Evolutionary conservation across 2,329 filamentous ascomycete species (phyloP).

Genomic region (Ophiostoma quercus): DNA sequence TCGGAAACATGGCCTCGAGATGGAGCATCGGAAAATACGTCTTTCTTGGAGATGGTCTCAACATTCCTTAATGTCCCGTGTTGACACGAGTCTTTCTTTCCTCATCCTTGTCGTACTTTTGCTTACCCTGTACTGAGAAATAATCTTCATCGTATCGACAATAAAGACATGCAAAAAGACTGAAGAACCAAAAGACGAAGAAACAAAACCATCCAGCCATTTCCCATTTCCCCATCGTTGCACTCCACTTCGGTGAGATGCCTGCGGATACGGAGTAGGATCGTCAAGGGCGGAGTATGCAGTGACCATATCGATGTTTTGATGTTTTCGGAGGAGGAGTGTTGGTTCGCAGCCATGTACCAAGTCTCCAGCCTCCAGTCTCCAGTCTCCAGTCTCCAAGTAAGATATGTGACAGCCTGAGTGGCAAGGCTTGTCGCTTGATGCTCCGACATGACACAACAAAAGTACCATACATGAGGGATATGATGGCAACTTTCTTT

Average conservation of each 20-base stretch:
- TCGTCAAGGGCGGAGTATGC: background rate
- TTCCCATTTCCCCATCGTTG: constrained; percentile 6
- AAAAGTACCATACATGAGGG: constrained; percentile 2
- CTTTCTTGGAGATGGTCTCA: background rate
- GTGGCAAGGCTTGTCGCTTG: constrained; percentile 1
- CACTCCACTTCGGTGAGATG: constrained; percentile 3
- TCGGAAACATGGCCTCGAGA: constrained; percentile 4
- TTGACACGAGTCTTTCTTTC: background rate
- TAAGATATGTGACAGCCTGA: constrained; percentile 2
- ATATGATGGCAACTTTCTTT: background rate
- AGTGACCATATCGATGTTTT: background rate
- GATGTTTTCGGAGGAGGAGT: too few relatives aligned
- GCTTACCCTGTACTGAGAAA: background rate
- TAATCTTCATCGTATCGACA: background rate
- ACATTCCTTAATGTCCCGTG: background rate
- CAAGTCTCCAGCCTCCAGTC: background rate
- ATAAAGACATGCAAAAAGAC: background rate
- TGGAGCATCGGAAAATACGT: background rate
- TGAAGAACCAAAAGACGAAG: background rate
- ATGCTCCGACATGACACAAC: constrained; percentile 2
- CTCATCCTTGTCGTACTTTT: background rate
- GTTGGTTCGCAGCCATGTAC: too few relatives aligned
- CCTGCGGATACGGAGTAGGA: constrained; percentile 7
- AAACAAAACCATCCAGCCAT: background rate
- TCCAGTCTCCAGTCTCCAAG: background rate